Percentiles rank a stretch among this genome's conserved stretches.
Evolutionary conservation across 2,329 filamentous ascomycete genomes (phyloP).

Genomic region (Exserohilum turcica): DNA sequence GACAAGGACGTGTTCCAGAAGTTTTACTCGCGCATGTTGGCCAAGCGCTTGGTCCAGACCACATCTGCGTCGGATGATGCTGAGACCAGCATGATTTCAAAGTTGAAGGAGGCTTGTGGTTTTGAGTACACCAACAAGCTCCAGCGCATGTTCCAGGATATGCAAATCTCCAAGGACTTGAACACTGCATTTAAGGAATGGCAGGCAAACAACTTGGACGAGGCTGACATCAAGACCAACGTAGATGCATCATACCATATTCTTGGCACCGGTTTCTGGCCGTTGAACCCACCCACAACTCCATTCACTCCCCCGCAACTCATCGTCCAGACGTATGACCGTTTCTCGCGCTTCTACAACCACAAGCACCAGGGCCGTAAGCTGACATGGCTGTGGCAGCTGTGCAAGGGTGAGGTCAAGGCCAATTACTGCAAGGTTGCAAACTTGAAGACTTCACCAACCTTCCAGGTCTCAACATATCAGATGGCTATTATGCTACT

Average conservation of each 20-base stretch:
- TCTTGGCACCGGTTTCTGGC: conserved; percentile 97
- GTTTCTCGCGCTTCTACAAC: conserved; percentile 89
- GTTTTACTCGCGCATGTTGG: conserved; percentile 96
- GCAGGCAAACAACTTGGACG: conserved; percentile 69
- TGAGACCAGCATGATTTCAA: conserved; percentile 99
- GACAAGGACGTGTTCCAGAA: conserved; percentile 99
- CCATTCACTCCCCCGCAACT: conserved; percentile 86
- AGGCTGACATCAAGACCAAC: conserved; percentile 67
- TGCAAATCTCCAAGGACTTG: conserved; percentile 97
- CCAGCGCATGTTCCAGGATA: conserved; percentile 99
- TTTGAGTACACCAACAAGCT: conserved; percentile 99
- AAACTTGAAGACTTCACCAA: conserved; percentile 79
- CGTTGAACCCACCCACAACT: conserved; percentile 82
- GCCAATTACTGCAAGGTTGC: conserved; percentile 81
- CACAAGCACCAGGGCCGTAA: conserved; percentile 97
- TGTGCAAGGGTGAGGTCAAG: conserved; percentile 96
- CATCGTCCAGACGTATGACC: conserved; percentile 84
- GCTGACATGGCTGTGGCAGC: conserved; percentile 96
- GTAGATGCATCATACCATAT: conserved; percentile 91
- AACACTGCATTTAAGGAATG: conserved; percentile 86
- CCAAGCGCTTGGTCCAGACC: conserved; percentile 90
- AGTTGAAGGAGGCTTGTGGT: conserved; percentile 96
- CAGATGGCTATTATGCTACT: conserved; percentile 95
- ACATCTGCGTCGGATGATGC: conserved; percentile 96
- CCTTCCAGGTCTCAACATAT: conserved; percentile 95